Base-by-base conservation (phyloP, 352 stramenopile genomes). In the Peronospora farinosa region DNA sequence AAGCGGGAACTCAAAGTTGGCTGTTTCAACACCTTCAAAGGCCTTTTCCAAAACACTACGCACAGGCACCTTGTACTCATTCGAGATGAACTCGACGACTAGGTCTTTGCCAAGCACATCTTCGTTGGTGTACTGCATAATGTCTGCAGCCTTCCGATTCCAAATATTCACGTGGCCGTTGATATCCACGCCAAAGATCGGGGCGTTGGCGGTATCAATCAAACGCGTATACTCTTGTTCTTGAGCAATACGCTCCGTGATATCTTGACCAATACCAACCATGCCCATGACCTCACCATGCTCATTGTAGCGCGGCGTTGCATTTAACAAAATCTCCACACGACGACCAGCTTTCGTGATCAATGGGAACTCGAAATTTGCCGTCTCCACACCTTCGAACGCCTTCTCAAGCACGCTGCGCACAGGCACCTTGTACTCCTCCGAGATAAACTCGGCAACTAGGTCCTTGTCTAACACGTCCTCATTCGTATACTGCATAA, bases 131-230 rank as follows among this genome's bases (percentile, higher is more conserved):
- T 86, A 88, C 41, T 87, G 78, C 21, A 77, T 90, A 0, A 5
- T 31, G 1, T 31, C 27, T 7, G 27, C 27, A 7, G 27, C 27
- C 8, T 31, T 31, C 7, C 72, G 52, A 48, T 89, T 86, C 68
- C 74, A 81, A 17, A 83, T 80, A 15, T 84, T 83, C 5, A 84
- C 72, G 2, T 48, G 39, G 11, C 78, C 69, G 51, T 56, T 39
- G 12, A 56, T 46, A 43, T 94, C 78, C 2, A 94, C 75, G 17
- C 83, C 85, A 37, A 95, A 92, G 19, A 94, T 94, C 10, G 84
- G 79, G 3, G 81, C 76, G 37, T 95, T 94, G 0, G 78, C 75
- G 6, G 63, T 84, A 25, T 89, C 75, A 27, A 89, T 82, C 9
- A 88, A 47, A 2, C 69, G 48, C 0, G 30, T 63, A 23, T 83